These are phyloP conservation scores for Farysia itapuensis DNA, from an alignment of 1,284 basidiomycete species.

Conservation along the genomic window DNA sequence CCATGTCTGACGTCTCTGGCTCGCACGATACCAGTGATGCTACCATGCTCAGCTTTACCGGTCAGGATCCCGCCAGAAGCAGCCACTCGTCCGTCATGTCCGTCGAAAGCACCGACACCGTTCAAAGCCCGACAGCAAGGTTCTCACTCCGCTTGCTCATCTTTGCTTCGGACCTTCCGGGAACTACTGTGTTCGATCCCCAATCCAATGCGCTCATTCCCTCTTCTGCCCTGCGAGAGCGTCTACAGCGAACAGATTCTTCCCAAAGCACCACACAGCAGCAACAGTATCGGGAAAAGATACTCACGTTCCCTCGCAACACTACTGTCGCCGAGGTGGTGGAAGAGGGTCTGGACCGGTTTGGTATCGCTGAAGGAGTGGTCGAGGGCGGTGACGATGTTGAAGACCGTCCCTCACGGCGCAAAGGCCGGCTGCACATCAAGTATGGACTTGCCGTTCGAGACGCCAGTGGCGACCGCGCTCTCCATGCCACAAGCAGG, in stretches of 20 bases:
- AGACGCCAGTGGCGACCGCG: conserved; percentile 31
- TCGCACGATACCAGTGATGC: conserved; percentile 33
- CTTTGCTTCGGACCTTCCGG: conserved; percentile 83
- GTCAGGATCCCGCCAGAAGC: conserved; percentile 20
- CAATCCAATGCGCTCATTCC: conserved; percentile 81
- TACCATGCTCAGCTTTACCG: conserved; percentile 18
- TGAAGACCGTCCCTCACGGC: conserved; percentile 82
- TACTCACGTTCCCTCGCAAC: conserved; percentile 74
- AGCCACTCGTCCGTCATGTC: conserved; percentile 31
- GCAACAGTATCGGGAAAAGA: conserved; percentile 44
- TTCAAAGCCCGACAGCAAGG: conserved; percentile 65
- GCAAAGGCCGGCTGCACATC: conserved; percentile 75
- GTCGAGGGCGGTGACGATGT: conserved; percentile 97
- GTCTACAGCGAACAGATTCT: conserved; percentile 7
- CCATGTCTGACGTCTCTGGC: conserved; percentile 15
- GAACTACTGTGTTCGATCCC: conserved; percentile 88
- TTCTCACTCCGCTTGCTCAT: conserved; percentile 86
- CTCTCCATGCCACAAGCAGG: conserved; percentile 36
- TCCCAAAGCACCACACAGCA: conserved; percentile 6
- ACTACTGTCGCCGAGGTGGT: conserved; percentile 94
- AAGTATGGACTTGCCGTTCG: conserved; percentile 71
- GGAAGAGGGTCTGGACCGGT: conserved; percentile 84
- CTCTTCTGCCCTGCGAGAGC: conserved; percentile 16
- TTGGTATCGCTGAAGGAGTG: conserved; percentile 90
- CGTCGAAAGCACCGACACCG: conserved; percentile 26